Conservation (phyloP, 768 basidiomycete species). For the Lactarius sanguifluus region DNA sequence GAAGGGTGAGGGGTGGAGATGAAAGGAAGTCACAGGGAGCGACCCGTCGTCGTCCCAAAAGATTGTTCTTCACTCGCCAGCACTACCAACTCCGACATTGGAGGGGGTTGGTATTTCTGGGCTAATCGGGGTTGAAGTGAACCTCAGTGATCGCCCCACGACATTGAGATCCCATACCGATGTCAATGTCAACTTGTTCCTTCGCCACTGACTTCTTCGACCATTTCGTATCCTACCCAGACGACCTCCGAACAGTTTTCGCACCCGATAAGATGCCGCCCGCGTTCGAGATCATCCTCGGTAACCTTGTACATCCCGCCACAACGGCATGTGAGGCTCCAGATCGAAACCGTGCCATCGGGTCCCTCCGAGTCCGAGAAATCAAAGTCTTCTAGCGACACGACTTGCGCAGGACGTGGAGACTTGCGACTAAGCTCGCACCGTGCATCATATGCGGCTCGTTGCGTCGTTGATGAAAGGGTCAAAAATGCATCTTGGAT, state of each 20-base stretch:
- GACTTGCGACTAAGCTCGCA: constrained; percentile 30
- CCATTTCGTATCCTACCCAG: constrained; percentile 81
- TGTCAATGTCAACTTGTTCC: background rate
- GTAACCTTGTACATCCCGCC: constrained; percentile 64
- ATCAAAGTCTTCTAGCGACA: constrained; percentile 74
- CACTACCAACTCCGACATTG: background rate
- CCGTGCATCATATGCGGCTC: constrained; percentile 52
- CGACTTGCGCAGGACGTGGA: constrained; percentile 71
- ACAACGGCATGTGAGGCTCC: constrained; percentile 70
- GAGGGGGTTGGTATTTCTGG: background rate
- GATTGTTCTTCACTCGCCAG: too few species aligned
- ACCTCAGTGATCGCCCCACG: background rate
- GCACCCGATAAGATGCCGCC: constrained; percentile 71
- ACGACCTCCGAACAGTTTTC: constrained; percentile 76
- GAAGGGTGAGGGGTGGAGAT: background rate
- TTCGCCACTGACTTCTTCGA: constrained; percentile 32
- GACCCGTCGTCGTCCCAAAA: background rate
- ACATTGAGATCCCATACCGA: background rate
- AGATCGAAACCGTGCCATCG: constrained; percentile 40
- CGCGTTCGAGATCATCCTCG: constrained; percentile 61
- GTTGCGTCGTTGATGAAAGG: constrained; percentile 50
- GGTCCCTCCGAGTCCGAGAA: constrained; percentile 36
- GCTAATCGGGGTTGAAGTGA: background rate
- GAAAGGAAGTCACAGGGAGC: background rate
- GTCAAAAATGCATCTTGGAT: constrained; percentile 68